Base-by-base conservation (phyloP, 768 basidiomycete genomes). In the Galerina sulciceps region DNA sequence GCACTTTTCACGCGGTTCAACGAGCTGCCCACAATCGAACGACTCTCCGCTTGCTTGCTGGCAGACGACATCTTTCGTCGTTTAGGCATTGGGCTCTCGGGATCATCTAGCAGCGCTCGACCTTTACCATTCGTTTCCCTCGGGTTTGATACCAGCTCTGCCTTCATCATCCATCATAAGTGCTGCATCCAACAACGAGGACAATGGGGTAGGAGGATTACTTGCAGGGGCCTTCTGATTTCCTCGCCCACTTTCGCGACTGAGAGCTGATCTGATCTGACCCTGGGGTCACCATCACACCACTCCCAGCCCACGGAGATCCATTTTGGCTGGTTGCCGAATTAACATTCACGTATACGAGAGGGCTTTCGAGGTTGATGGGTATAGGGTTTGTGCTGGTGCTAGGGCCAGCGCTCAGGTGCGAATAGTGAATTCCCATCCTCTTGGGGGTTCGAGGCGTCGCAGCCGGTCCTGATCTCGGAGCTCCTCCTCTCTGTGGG, bases 141-240 rank as follows among this genome's bases (percentile, higher is more conserved):
- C 44, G 10, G n/a, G 18, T 48, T 43, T 51, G 18, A 11, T 34
- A 15, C 15, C 10, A 10, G 35, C 14, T 36, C 38, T 31, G 49
- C 46, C 41, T 71, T 46, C 45, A 46, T 46, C 74, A 10, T 71
- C 71, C 53, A 85, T 81, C 78, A 86, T 81, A 44, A 84, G 76
- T 31, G 87, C 87, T 4, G 87, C 87, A 59, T 77, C 84, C 15
- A 89, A 66, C 18, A 89, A 71, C 0, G 86, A 88, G 57, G 86
- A 85, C 40, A 89, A 69, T 2, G 85, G 81, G 10, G 69, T 77
- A 35, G 72, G 73, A 41, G 68, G 67, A 38, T 67, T 67, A 17
- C 49, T 59, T 11, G 65, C 4, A 3, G 49, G 49, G 26, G 62
- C 36, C 37, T 48, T 53, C 23, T 37, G 26, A 31, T 53, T 35